These are phyloP conservation scores for Globisporangium carolinianum DNA, from an alignment of 352 stramenopile species.

Conservation along the genomic window DNA sequence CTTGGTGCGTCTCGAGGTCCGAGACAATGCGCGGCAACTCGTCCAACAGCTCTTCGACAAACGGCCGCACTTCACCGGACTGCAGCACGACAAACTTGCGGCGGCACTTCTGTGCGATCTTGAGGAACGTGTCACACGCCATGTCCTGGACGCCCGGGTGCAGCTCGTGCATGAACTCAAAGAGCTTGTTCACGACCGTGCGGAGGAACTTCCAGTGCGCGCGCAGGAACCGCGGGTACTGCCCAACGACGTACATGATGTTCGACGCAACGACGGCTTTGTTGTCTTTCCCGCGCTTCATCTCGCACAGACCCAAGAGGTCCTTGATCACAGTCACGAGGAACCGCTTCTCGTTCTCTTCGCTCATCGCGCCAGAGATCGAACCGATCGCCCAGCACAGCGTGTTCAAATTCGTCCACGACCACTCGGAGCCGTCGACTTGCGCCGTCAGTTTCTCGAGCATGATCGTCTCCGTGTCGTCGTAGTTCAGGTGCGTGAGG, in stretches of 20 bases:
- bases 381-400: conserved; percentile 99
- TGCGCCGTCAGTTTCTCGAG: conserved; percentile 95
- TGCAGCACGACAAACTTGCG: conserved; percentile 97
- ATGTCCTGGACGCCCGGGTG: conserved; percentile 99
- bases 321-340: conserved; percentile 99
- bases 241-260: conserved; percentile 99
- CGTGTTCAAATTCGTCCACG: conserved; percentile 99
- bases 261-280: conserved; percentile 99
- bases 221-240: conserved; percentile 99
- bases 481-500: conserved; percentile 99
- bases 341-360: conserved; percentile 99
- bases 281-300: conserved; percentile 99
- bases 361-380: conserved; percentile 98
- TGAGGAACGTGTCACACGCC: conserved; percentile 99
- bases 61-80: conserved; percentile 88
- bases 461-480: conserved; percentile 99
- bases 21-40: conserved; percentile 94
- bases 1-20: conserved; percentile 98
- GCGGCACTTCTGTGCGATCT: conserved; percentile 98
- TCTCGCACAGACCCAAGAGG: conserved; percentile 95
- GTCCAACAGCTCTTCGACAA: conserved; percentile 96
- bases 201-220: conserved; percentile 99
- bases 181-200: conserved; percentile 99
- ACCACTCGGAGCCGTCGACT: conserved; percentile 84
- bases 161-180: conserved; percentile 99